phyloP scores from a whole-genome alignment of 208 protist species.

The Crithidia bombi region DNA sequence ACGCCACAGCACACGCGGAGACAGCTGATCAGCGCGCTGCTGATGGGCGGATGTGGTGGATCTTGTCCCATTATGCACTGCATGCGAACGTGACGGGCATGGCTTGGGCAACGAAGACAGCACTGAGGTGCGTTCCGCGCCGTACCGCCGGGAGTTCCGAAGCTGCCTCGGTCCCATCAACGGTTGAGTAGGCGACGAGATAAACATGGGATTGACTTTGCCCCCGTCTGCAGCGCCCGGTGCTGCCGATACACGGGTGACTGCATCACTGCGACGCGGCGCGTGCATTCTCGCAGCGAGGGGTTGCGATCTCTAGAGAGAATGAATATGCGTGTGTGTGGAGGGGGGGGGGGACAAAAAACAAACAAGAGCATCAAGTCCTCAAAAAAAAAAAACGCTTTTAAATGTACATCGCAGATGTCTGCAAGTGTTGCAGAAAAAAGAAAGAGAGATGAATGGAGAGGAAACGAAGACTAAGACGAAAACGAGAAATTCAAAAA shows the following conservation, averaged over 20 bases:
- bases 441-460: conserved; percentile 1
- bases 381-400: no score
- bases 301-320: background rate
- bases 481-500: conserved; percentile 2
- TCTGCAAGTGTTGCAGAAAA: background rate
- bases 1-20: conserved; percentile 23
- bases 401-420: background rate
- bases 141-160: background rate
- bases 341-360: background rate
- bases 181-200: background rate
- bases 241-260: background rate
- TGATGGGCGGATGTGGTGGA: background rate
- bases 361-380: background rate
- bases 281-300: conserved; percentile 20
- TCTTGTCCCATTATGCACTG: background rate
- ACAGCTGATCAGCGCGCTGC: background rate
- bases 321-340: background rate
- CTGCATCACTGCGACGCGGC: conserved; percentile 18
- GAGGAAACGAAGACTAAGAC: no score
- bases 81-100: no score
- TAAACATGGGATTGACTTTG: background rate
- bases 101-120: background rate
- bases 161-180: background rate
- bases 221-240: background rate
- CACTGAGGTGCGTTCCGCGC: background rate